Conservation (phyloP, 345 rosid genomes). For the Aegle marmelos region DNA sequence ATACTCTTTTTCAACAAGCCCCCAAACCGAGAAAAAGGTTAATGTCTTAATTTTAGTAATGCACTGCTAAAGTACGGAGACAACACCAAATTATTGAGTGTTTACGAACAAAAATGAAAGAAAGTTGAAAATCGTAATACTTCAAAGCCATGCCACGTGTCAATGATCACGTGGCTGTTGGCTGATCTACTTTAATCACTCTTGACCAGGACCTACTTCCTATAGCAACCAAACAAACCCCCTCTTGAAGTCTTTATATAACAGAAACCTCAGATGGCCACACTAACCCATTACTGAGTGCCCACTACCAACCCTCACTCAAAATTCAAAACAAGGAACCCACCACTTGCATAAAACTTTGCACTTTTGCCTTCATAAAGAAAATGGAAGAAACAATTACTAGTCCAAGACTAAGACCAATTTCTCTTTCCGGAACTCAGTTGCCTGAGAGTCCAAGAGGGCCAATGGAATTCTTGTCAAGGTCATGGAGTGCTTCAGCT, state of each 20-base stretch:
- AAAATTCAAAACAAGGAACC: constrained; percentile 4
- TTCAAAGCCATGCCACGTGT: constrained; percentile 2
- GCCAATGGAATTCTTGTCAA: constrained; percentile 90
- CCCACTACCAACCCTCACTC: not conserved
- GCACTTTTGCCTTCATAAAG: not conserved
- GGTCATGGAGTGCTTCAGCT: constrained; percentile 88
- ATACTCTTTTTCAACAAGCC: too few species aligned
- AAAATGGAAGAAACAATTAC: constrained; percentile 33
- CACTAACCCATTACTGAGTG: too few species aligned
- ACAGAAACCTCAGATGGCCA: not conserved
- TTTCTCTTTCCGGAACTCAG: constrained; percentile 28
- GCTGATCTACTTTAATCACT: not conserved
- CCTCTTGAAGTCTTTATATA: not conserved
- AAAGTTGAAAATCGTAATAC: too few species aligned
- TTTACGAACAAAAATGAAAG: too few species aligned
- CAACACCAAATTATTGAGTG: too few species aligned
- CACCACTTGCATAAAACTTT: not conserved
- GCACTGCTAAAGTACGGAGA: not conserved
- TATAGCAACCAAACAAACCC: not conserved
- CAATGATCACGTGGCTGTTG: constrained; percentile 2
- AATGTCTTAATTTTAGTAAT: too few species aligned
- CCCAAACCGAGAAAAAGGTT: not conserved
- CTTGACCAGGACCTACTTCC: not conserved
- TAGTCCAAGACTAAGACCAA: constrained; percentile 19
- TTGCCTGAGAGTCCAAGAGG: constrained; percentile 82